phyloP scores from a whole-genome alignment of 768 basidiomycete species.

The Suillus subalutaceus region DNA sequence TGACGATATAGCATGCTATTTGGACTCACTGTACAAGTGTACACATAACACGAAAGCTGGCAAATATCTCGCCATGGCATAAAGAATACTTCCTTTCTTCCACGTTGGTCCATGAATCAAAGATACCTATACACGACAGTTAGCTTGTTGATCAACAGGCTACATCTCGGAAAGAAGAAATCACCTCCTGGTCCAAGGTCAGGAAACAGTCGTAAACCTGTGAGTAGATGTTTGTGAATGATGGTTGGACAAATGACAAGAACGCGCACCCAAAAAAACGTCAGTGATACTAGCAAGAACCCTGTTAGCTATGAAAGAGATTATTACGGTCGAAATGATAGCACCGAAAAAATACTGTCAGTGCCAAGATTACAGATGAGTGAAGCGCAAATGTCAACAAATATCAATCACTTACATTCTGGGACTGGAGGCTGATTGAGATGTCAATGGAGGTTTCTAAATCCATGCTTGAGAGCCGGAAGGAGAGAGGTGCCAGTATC shows the following conservation, averaged over 20 bases:
- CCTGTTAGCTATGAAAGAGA: not conserved
- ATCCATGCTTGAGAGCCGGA: not conserved
- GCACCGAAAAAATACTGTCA: conserved; percentile 3
- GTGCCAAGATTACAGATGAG: not conserved
- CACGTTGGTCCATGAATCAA: not conserved
- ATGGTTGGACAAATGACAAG: not conserved
- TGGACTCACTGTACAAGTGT: not conserved
- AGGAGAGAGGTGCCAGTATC: not conserved
- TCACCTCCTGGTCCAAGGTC: conserved; percentile 6
- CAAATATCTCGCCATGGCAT: not conserved
- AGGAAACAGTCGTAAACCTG: conserved; percentile 1
- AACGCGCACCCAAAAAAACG: not conserved
- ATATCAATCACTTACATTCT: not conserved
- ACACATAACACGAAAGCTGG: not conserved
- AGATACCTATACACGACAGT: not conserved
- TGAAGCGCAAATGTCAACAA: not conserved
- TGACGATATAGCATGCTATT: not conserved
- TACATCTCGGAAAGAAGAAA: not conserved
- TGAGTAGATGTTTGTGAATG: not conserved
- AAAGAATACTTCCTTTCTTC: conserved; percentile 1
- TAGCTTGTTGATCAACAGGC: not conserved
- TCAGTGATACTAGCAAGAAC: not conserved
- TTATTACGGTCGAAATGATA: not conserved
- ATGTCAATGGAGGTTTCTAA: not conserved
- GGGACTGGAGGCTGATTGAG: not conserved